phyloP scores from a whole-genome alignment of 1,284 basidiomycete species.

The Kwoniella shivajii region DNA sequence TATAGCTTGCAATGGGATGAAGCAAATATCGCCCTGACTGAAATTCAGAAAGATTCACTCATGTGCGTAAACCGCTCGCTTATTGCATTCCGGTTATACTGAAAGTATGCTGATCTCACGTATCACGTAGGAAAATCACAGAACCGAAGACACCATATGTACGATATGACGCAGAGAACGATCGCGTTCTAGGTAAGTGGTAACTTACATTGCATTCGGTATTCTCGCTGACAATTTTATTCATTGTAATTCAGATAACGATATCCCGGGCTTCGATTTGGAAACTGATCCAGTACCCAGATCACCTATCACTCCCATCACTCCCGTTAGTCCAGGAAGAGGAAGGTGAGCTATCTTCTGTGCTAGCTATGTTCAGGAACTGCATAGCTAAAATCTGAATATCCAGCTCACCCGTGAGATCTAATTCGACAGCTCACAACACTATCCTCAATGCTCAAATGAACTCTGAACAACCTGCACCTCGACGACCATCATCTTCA shows the following conservation, averaged over 20 bases:
- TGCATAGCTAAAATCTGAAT: not conserved
- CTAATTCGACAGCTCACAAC: conserved; percentile 13
- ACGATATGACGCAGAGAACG: conserved; percentile 81
- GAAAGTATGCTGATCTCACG: not conserved
- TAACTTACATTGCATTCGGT: not conserved
- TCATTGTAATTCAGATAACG: conserved; percentile 53
- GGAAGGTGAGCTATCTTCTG: conserved; percentile 17
- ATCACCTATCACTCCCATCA: conserved; percentile 21
- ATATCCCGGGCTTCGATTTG: conserved; percentile 58
- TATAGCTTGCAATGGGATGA: conserved; percentile 83
- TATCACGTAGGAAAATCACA: conserved; percentile 70
- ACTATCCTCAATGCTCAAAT: conserved; percentile 13
- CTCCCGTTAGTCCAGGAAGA: conserved; percentile 21
- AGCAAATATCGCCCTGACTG: conserved; percentile 82
- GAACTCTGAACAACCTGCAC: conserved; percentile 55
- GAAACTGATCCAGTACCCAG: conserved; percentile 16
- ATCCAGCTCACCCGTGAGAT: conserved; percentile 14
- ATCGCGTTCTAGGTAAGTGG: conserved; percentile 62
- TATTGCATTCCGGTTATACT: not conserved
- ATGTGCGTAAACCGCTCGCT: conserved; percentile 60
- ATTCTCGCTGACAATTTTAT: not conserved
- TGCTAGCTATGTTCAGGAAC: not conserved
- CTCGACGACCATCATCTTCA: conserved; percentile 71
- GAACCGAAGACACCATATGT: conserved; percentile 97
- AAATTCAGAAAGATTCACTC: conserved; percentile 86